A percentile compares a stretch with the other conserved stretches of the same genome.
Evolutionary conservation across 176 grass and related monocot species (phyloP).

Genomic region (Oryza brachyantha): DNA sequence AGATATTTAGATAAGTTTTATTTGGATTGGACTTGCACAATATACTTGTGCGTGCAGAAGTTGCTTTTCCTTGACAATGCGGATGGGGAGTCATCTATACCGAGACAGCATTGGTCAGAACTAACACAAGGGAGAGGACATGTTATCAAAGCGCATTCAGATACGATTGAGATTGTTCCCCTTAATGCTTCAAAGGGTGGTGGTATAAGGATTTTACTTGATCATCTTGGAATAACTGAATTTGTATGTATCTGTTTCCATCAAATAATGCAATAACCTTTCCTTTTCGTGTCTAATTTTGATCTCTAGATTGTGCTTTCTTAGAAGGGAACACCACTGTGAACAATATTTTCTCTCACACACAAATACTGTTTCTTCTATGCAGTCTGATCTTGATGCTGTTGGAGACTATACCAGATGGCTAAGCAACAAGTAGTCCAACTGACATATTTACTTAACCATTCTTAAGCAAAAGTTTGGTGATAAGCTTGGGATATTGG

Average conservation of each 20-base stretch:
- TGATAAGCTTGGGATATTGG: neutral
- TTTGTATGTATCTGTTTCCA: conserved; percentile 44
- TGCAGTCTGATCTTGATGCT: conserved; percentile 46
- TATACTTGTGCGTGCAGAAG: conserved; percentile 56
- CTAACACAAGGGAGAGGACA: conserved; percentile 45
- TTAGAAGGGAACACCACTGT: conserved; percentile 5
- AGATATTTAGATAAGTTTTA: conserved; percentile 1
- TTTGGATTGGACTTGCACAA: conserved; percentile 7
- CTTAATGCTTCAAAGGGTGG: conserved; percentile 53
- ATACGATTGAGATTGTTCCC: conserved; percentile 70
- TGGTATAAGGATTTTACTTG: conserved; percentile 64
- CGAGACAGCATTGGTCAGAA: conserved; percentile 51
- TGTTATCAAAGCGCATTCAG: conserved; percentile 46
- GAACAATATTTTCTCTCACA: neutral
- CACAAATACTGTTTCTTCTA: neutral
- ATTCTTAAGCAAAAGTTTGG: conserved; percentile 18
- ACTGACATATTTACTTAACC: conserved; percentile 3
- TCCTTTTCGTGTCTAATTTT: conserved; percentile 25
- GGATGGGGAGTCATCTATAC: conserved; percentile 41
- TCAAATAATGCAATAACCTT: conserved; percentile 7
- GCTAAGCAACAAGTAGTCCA: conserved; percentile 14
- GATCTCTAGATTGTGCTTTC: neutral
- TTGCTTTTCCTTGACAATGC: conserved; percentile 55
- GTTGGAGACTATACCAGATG: conserved; percentile 34
- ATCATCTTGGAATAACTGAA: conserved; percentile 84